phyloP scores from a whole-genome alignment of 306 rosid genomes.

The Heteromeles arbutifolia region DNA sequence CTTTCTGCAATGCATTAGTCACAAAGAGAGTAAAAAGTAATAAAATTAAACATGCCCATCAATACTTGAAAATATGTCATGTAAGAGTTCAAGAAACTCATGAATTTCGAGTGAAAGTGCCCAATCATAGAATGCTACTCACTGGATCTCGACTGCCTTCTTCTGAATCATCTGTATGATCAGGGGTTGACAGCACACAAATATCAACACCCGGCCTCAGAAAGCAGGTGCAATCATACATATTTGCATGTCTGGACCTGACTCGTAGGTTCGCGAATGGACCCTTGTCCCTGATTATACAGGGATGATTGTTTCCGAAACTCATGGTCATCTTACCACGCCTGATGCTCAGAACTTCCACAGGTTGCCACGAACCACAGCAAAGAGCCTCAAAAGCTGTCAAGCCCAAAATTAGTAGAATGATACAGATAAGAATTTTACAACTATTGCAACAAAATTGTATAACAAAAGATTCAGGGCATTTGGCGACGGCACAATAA shows the following conservation, averaged over 20 bases:
- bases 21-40: neutral
- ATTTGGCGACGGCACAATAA: neutral
- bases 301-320: conserved; percentile 32
- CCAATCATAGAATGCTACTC: conserved; percentile 29
- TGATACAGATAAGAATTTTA: neutral
- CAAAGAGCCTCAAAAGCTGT: conserved; percentile 74
- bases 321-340: conserved; percentile 51
- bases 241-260: conserved; percentile 64
- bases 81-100: conserved; percentile 1
- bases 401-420: conserved; percentile 3
- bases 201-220: conserved; percentile 75
- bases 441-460: neutral
- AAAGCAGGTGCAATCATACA: conserved; percentile 64
- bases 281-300: conserved; percentile 45
- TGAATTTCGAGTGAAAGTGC: neutral
- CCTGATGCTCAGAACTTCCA: conserved; percentile 48
- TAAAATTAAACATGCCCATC: neutral
- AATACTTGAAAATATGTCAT: neutral
- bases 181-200: conserved; percentile 47
- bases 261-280: conserved; percentile 53
- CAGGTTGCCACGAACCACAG: conserved; percentile 68
- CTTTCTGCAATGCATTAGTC: neutral
- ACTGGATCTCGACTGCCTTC: conserved; percentile 33
- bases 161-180: conserved; percentile 13
- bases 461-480: neutral